Evolutionary conservation across 768 basidiomycete genomes (phyloP), one percentile per base, ranked within the genome.

Genomic region (Hypsizygus marmoreus): DNA sequence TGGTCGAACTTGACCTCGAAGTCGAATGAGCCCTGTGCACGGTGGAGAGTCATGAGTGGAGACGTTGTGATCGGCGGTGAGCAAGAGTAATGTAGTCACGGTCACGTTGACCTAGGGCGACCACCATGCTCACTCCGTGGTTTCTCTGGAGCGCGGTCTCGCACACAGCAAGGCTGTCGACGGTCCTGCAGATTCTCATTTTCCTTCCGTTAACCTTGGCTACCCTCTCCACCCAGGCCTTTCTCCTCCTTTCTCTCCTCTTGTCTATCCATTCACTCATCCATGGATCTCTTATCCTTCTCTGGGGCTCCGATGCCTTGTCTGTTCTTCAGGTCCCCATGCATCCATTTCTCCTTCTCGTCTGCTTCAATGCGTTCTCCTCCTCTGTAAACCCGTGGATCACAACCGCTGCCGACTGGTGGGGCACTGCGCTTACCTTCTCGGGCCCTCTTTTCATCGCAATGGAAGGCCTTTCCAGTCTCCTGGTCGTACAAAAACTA

Each of bases 291-390:
- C 73, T 91, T 57, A 72, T 81, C 47, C 74, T 88, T 31, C 54
- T 89, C 46, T 88, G 82, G 80, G 80, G 81, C 45, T 88, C 87
- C 10, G 72, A 80, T 35, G 77, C 80, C 11, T 74, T 92, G 40
- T 82, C 88, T 11, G 75, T 93, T 48, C 72, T 91, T 45, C 91
- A 93, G 68, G 79, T 92, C 24, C 91, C 91, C 7, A 83, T 91
- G 73, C 90, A 92, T 63, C 84, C 90, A 0, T 89, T 92, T 66
- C 76, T 93, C 25, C 81, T 93, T 32, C 83, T 93, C 38, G 80
- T 92, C 46, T 88, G 81, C 62, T 93, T 93, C 77, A 93, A 93
- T 62, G 75, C 83, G 28, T 91, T 91, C 65, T 80, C 88, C 2
- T 75, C 83, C 16, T 69, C 81, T 19, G 76, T 79, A 17, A 74